phyloP scores from a whole-genome alignment of 441 rosid genomes.

The Jatropha multifida region DNA sequence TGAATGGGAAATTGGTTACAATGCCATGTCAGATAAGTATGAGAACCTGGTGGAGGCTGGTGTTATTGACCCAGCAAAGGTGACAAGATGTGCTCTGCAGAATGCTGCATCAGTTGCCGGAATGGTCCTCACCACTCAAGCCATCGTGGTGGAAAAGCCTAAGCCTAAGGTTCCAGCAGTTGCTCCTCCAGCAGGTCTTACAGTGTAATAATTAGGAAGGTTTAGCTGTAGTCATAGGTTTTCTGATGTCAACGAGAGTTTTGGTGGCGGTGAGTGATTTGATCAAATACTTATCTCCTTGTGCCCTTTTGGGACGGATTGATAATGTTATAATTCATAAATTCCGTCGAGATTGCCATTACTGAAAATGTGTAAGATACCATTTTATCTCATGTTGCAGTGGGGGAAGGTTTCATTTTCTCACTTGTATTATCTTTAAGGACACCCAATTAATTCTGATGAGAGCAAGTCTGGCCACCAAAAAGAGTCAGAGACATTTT shows the following conservation, averaged over 20 bases:
- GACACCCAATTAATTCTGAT: no score
- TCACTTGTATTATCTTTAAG: background rate
- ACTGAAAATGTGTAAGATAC: background rate
- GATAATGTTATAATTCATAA: background rate
- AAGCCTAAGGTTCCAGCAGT: constrained; percentile 61
- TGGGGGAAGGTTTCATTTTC: background rate
- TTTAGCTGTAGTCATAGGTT: constrained; percentile 15
- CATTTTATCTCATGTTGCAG: background rate
- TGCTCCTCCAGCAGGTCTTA: constrained; percentile 61
- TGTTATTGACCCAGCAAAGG: constrained; percentile 95
- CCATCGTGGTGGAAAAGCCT: constrained; percentile 89
- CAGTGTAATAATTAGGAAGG: constrained; percentile 31
- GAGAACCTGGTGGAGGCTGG: constrained; percentile 89
- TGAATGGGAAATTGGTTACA: constrained; percentile 92
- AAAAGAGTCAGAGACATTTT: no score
- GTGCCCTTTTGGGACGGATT: background rate
- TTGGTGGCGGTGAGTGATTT: background rate
- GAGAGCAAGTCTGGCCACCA: no score
- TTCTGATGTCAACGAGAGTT: constrained; percentile 13
- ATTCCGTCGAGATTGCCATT: background rate
- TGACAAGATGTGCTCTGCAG: constrained; percentile 88
- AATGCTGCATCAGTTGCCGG: constrained; percentile 96
- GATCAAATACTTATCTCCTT: background rate
- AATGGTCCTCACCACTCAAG: constrained; percentile 94
- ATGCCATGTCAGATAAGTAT: constrained; percentile 81